phyloP scores from a whole-genome alignment of 2,329 filamentous ascomycete species.

The Xylariaceae sp. region DNA sequence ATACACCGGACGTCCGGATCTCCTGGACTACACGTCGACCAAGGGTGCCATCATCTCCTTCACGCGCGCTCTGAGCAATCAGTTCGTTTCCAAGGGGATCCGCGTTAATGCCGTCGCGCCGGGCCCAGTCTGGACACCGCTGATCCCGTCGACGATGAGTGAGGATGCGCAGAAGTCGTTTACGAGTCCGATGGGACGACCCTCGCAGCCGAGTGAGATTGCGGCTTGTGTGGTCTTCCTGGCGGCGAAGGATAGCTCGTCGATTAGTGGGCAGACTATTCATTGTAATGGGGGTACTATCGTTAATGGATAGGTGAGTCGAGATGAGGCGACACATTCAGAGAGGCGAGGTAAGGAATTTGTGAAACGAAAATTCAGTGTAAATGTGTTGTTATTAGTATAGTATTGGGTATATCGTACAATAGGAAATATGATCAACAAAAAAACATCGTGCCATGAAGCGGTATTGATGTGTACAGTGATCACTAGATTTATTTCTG shows the following conservation, averaged over 20 bases:
- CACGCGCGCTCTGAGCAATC: slow-evolving; percentile 71
- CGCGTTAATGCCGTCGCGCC: slow-evolving; percentile 57
- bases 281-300: slow-evolving; percentile 49
- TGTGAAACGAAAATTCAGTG: too few species aligned
- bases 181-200: slow-evolving; percentile 67
- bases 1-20: slow-evolving; percentile 72
- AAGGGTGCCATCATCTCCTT: slow-evolving; percentile 77
- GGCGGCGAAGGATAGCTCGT: slow-evolving; percentile 66
- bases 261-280: slow-evolving; percentile 64
- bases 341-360: background rate
- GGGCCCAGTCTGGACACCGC: slow-evolving; percentile 72
- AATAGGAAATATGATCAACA: too few species aligned
- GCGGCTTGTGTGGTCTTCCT: slow-evolving; percentile 78
- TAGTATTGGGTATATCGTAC: too few species aligned
- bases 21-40: slow-evolving; percentile 76
- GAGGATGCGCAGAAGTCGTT: slow-evolving; percentile 67
- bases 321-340: background rate
- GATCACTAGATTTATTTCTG: too few species aligned
- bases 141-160: slow-evolving; percentile 69
- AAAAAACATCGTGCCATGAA: too few species aligned
- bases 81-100: slow-evolving; percentile 66
- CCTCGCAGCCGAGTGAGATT: slow-evolving; percentile 75
- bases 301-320: slow-evolving; percentile 41
- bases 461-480: too few species aligned
- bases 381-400: background rate